Evolutionary conservation across 768 basidiomycete genomes (phyloP).

Genomic region (Phlebiopsis gigantea): DNA sequence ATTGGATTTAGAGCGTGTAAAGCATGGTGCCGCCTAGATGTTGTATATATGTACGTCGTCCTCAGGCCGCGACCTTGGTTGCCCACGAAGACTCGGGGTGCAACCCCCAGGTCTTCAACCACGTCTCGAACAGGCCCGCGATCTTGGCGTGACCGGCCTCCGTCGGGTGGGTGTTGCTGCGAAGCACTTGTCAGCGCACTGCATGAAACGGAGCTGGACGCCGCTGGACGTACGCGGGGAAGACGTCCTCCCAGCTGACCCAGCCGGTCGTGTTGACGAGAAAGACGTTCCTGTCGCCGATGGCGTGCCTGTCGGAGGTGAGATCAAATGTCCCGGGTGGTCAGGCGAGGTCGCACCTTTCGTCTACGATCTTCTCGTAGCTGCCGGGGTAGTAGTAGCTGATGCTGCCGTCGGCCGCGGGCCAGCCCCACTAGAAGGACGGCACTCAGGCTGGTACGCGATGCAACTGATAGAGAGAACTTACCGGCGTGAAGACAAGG

Average conservation of each 20-base stretch:
- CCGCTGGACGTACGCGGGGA: conserved; percentile 29
- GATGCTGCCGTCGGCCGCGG: conserved; percentile 40
- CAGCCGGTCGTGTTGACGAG: conserved; percentile 54
- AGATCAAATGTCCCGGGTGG: not conserved
- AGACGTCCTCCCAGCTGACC: conserved; percentile 47
- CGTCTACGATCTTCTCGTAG: conserved; percentile 42
- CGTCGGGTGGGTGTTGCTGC: conserved; percentile 46
- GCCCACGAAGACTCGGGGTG: conserved; percentile 20
- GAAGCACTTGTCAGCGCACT: not conserved
- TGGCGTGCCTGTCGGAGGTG: conserved; percentile 25
- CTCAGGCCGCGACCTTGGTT: conserved; percentile 1
- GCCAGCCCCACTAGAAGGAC: conserved; percentile 49
- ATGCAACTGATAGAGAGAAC: no score
- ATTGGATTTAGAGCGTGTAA: not conserved
- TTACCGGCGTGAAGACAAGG: conserved; percentile 49
- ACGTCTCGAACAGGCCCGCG: conserved; percentile 38
- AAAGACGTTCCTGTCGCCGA: conserved; percentile 44
- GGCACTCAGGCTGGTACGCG: no score
- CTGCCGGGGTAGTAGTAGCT: conserved; percentile 42
- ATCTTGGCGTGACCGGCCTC: conserved; percentile 43
- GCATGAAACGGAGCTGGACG: not conserved
- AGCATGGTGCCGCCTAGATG: not conserved
- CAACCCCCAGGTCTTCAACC: conserved; percentile 45
- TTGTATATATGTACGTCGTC: not conserved
- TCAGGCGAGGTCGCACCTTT: conserved; percentile 23